phyloP scores from a whole-genome alignment of 495 filamentous ascomycete genomes.

The Xylaria bambusicola region DNA sequence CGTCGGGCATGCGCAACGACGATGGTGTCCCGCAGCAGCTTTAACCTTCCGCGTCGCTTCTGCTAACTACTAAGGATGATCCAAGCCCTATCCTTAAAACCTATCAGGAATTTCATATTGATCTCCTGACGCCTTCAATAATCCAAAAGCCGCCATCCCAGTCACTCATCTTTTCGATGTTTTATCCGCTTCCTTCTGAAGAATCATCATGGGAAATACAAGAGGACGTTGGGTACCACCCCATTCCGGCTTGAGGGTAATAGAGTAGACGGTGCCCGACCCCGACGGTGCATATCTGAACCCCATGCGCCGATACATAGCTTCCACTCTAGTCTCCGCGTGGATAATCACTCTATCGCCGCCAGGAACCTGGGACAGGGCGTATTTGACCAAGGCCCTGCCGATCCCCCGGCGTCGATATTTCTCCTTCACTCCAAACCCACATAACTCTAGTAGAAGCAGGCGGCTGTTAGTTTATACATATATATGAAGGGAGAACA shows the following conservation, averaged over 20 bases:
- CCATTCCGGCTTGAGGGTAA: slow-evolving; percentile 2
- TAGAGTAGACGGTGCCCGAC: neutral
- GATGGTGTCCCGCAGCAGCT: too few relatives aligned
- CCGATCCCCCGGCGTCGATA: slow-evolving; percentile 6
- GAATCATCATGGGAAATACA: neutral
- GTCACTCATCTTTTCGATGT: neutral
- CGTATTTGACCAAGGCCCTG: neutral
- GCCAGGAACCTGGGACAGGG: slow-evolving; percentile 1
- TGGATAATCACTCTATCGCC: neutral
- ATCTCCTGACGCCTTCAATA: too few relatives aligned
- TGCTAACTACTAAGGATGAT: too few relatives aligned
- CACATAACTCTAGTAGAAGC: neutral
- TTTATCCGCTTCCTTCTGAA: neutral
- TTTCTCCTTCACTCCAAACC: neutral
- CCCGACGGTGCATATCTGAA: neutral
- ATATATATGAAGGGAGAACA: neutral
- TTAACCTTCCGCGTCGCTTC: too few relatives aligned
- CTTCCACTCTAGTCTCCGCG: neutral
- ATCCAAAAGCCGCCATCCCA: too few relatives aligned
- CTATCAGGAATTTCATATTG: too few relatives aligned
- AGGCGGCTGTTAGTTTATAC: neutral
- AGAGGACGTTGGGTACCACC: neutral
- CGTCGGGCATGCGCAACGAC: too few relatives aligned
- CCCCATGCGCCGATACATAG: slow-evolving; percentile 8
- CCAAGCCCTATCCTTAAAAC: too few relatives aligned